Evolutionary conservation across 2,329 filamentous ascomycete species (phyloP).

Genomic region (Coniochaeta prunicola): DNA sequence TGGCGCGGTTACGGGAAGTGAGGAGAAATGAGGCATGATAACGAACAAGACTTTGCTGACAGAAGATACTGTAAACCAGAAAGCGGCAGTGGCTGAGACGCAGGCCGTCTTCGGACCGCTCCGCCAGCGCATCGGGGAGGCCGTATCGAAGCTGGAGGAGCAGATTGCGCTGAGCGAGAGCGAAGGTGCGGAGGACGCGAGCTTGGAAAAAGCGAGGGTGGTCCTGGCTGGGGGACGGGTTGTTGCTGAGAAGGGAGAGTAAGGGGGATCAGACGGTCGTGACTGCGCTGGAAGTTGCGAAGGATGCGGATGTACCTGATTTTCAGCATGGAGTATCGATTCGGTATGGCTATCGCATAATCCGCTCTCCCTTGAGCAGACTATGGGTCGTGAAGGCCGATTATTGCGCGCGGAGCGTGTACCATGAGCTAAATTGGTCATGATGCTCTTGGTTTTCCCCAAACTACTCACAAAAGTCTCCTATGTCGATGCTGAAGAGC

Average conservation of each 20-base stretch:
- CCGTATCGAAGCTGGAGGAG: conserved; percentile 66
- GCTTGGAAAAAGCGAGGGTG: conserved; percentile 49
- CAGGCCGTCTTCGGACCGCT: conserved; percentile 72
- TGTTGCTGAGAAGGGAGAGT: conserved; percentile 19
- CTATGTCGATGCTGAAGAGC: neutral
- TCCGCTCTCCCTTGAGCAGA: too few species aligned
- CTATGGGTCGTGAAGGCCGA: too few species aligned
- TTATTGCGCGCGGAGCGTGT: too few species aligned
- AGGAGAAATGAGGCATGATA: too few species aligned
- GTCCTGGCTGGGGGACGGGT: conserved; percentile 43
- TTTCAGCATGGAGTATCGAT: neutral
- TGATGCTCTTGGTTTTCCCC: neutral
- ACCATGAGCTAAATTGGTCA: neutral
- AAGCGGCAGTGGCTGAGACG: conserved; percentile 78
- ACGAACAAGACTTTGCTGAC: too few species aligned
- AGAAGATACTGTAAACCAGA: conserved; percentile 41
- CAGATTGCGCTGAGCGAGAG: conserved; percentile 60
- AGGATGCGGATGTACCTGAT: neutral
- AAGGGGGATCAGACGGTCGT: neutral
- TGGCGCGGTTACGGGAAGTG: too few species aligned
- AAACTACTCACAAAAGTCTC: neutral
- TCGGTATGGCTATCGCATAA: neutral
- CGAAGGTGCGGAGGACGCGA: conserved; percentile 34
- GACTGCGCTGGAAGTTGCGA: neutral
- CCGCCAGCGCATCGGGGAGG: conserved; percentile 61